Base-by-base conservation (phyloP, 2,329 filamentous ascomycete species). In the Pseudocercospora cruenta region DNA sequence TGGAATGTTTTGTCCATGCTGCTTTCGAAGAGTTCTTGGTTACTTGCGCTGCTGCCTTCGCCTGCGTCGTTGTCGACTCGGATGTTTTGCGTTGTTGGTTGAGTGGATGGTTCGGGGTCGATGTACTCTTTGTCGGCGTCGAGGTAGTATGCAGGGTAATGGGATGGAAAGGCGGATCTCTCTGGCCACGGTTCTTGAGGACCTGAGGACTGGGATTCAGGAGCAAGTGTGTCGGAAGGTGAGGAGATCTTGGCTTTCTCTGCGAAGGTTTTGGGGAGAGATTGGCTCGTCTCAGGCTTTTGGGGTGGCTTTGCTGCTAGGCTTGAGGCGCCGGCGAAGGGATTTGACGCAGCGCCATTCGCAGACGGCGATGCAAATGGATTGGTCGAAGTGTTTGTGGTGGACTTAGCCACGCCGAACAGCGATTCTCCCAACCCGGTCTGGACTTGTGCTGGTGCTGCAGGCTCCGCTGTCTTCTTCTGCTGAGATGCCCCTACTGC, bases 121-220 rank as follows among this genome's bases (percentile, higher is more conserved):
- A 98, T 86, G 3, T 91, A 91, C 79, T 99, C 95, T 80, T 92
- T 96, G 75, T 97, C 94, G 60, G 94, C 94, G 72, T 98, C 95
- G 59, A 90, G 84, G 81, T 93, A 92, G 75, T 90, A 91, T 31
- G 86, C 81, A 0, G 92, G 90, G 79, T 94, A 98, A 0, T 93
- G 83, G 1, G 83, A 67, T 0, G 92, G 91, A 71, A 91, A 90
- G 0, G 84, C 80, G 1, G 87, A 83, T 45, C 83, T 80, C 12
- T 85, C 76, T 0, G 94, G 94, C 94, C 94, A 98, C 8, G 92
- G 90, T 71, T 93, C 87, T 0, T 67, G 33, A 74, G 81, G 33
- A 75, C 69, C 77, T 65, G 55, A 67, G 53, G 67, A 72, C 66
- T 64, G 65, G 24, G 67, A 62, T 2, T 73, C 73, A 70, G 36